Evolutionary conservation across 306 rosid genomes (phyloP).

Genomic region (Begonia masoniana): DNA sequence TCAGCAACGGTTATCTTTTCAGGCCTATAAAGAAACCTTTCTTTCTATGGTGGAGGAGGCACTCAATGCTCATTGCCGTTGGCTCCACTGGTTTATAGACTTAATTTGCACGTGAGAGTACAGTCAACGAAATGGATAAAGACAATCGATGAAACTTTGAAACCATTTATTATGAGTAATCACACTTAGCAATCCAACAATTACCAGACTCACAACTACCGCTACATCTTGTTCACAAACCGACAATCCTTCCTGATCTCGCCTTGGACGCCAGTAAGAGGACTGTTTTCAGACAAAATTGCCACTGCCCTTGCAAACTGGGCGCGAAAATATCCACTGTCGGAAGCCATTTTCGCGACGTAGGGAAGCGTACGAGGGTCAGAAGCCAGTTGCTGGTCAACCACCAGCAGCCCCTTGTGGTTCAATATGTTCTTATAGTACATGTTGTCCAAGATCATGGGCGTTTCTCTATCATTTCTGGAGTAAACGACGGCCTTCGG

Average conservation of each 20-base stretch:
- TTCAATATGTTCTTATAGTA: constrained; percentile 56
- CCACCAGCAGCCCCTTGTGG: constrained; percentile 49
- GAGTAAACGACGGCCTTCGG: constrained; percentile 38
- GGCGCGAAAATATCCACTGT: constrained; percentile 46
- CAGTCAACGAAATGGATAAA: too few relatives aligned
- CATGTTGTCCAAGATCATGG: constrained; percentile 64
- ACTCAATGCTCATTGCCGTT: background rate
- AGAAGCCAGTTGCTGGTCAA: constrained; percentile 48
- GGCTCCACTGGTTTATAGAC: too few relatives aligned
- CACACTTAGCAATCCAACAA: background rate
- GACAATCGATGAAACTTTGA: background rate
- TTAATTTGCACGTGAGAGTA: too few relatives aligned
- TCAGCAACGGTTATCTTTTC: constrained; percentile 48
- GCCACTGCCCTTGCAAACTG: constrained; percentile 55
- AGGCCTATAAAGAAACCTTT: constrained; percentile 10
- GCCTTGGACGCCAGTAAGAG: constrained; percentile 44
- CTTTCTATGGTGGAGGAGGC: background rate
- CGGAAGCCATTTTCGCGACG: constrained; percentile 58
- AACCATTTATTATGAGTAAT: background rate
- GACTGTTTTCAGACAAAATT: constrained; percentile 51
- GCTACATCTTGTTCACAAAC: constrained; percentile 16
- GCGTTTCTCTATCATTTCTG: constrained; percentile 52
- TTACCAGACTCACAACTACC: background rate
- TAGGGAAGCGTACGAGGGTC: constrained; percentile 52
- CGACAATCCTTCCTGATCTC: constrained; percentile 77